Base-by-base conservation (phyloP, 1,284 basidiomycete genomes). In the Naganishia albida region DNA sequence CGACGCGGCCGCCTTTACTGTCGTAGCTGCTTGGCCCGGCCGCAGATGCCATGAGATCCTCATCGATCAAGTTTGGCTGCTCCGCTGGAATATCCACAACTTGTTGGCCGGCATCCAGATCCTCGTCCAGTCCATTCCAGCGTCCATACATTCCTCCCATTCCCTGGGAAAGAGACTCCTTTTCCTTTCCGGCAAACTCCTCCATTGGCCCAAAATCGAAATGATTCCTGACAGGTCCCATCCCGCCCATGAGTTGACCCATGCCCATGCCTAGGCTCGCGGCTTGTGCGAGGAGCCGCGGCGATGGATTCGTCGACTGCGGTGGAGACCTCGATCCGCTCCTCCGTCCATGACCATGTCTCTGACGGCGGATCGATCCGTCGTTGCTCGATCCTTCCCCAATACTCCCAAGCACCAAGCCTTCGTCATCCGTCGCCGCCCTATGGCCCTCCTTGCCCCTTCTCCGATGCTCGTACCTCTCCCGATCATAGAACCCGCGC, bases 131-230 rank as follows among this genome's bases (percentile, higher is more conserved):
- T 59, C 7, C 63, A 26, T 48, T 49, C 65, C 39, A 42, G 4
- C 53, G 55, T 40, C 15, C 64, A 10, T 44, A 49, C 28, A 49
- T 26, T 62, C 67, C 42, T 26, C 52, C 34, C 66, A 60, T 48
- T 59, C 63, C 26, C 85, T 85, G 1, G 87, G 80, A 62, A 76
- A 44, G 57, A 16, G 64, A 53, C 30, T 66, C 51, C 72, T 71
- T 88, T 78, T 96, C 93, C 26, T 83, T 83, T 0, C 79, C 78
- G 0, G 89, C 90, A 77, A 88, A 96, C 16, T 85, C 84, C 73
- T 96, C 93, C 84, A 96, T 88, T 0, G 80, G 82, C 0, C 76
- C 73, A 75, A 94, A 96, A 75, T 93, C 87, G 75, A 92, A 95
- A 16, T 82, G 80, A 25, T 74, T 72, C 54, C 68, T 57, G 49